Base-by-base conservation (phyloP, 2,329 filamentous ascomycete genomes). In the Ophiostoma populinum region DNA sequence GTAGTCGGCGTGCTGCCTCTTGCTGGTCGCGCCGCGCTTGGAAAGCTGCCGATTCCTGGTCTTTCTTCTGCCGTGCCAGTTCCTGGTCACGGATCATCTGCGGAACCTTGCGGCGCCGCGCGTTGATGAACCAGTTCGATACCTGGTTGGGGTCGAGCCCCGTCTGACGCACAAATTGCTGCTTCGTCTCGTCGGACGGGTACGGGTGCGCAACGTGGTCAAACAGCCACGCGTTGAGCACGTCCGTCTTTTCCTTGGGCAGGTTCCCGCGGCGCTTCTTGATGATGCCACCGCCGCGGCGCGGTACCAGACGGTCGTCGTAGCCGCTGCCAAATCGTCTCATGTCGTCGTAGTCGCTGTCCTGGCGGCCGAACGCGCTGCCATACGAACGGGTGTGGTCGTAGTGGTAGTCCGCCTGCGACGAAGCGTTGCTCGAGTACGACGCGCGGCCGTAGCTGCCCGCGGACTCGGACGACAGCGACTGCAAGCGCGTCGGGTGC, bases 191-290 rank as follows among this genome's bases (percentile, higher is more conserved):
- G 53, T 92, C 81, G 5, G 75, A 85, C 2, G 83, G 83, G 51
- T 92, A 92, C 0, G 83, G 82, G 49, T 90, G 82, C 40, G 74
- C 63, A 7, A 85, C 55, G 52, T 90, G 79, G n/a, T 65, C 64
- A 34, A 75, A 56, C 44, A 92, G 86, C 85, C 85, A 93, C 1
- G 70, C 62, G 36, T 80, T 71, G 26, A 93, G 62, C 44, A 80
- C 75, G 50, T 86, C 80, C 0, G 83, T 93, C 0, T 82, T 81
- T 36, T 85, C 79, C 50, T 92, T 92, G n/a, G 85, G 85, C 3
- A 93, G 62, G 49, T 93, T 93, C 2, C 85, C 85, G 25, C 85
- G 67, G 35, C 83, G 65, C 51, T 72, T 75, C 21, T 70, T 58
- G 44, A 63, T 63, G 28, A 19, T 19, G 28, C 28, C 20, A 6